These are phyloP conservation scores for Leptographium procerum DNA, from an alignment of 2,329 filamentous ascomycete genomes.

Conservation along the genomic window DNA sequence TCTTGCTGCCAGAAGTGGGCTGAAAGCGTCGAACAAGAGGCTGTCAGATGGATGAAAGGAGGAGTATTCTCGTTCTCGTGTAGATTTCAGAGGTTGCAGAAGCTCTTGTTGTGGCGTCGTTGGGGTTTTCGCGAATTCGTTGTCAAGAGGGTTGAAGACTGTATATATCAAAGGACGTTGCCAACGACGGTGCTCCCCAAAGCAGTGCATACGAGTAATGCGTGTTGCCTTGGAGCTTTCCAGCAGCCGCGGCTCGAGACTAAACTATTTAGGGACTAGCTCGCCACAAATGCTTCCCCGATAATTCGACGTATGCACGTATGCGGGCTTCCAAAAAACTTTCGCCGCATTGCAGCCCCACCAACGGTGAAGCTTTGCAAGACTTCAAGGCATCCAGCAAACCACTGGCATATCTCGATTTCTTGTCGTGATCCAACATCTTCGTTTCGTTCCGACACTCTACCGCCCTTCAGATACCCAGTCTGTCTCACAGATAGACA, in stretches of 20 bases:
- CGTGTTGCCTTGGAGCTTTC: constrained; percentile 5
- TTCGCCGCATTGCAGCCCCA: neutral
- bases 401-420: neutral
- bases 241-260: constrained; percentile 10
- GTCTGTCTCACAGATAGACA: no score
- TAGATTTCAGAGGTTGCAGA: no score
- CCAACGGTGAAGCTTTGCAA: constrained; percentile 4
- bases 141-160: no score
- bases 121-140: neutral
- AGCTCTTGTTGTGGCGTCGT: neutral
- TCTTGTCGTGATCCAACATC: neutral
- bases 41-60: neutral
- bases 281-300: neutral
- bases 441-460: neutral
- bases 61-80: neutral
- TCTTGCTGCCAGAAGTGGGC: neutral
- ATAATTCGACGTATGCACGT: neutral
- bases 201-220: constrained; percentile 1
- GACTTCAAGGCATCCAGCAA: neutral
- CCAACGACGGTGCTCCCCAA: neutral
- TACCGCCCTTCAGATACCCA: neutral
- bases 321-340: constrained; percentile 2
- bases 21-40: neutral
- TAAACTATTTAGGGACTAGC: constrained; percentile 4
- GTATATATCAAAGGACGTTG: neutral